phyloP scores from a whole-genome alignment of 2,329 filamentous ascomycete species.

The Talaromyces islandicus region DNA sequence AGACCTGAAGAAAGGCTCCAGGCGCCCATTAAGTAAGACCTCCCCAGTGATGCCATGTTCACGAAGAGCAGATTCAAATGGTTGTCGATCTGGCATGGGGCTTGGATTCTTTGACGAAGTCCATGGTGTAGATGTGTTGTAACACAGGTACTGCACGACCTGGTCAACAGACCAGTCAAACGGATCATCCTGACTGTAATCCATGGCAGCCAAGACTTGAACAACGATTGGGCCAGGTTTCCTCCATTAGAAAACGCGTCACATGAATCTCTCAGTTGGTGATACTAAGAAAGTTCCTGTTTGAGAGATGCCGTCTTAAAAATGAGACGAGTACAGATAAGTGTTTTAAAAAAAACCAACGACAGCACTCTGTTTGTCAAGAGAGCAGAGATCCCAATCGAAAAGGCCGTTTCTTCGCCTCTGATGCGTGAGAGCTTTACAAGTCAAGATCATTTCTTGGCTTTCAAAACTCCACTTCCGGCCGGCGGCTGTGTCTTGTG shows the following conservation, averaged over 20 bases:
- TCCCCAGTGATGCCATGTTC: slow-evolving; percentile 62
- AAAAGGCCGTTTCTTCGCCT: background rate
- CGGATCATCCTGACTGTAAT: slow-evolving; percentile 51
- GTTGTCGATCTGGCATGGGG: slow-evolving; percentile 46
- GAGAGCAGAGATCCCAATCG: background rate
- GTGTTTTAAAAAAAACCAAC: too few species aligned
- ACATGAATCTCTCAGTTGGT: background rate
- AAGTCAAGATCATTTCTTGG: background rate
- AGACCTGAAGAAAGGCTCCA: slow-evolving; percentile 5
- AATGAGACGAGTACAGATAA: too few species aligned
- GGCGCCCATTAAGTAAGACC: slow-evolving; percentile 36
- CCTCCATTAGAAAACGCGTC: background rate
- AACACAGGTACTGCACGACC: slow-evolving; percentile 62
- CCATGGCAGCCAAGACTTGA: slow-evolving; percentile 16
- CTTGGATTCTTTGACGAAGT: slow-evolving; percentile 20
- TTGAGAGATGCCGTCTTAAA: background rate
- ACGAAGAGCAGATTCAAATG: slow-evolving; percentile 51
- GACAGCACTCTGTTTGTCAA: background rate
- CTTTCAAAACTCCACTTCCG: background rate
- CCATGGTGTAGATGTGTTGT: slow-evolving; percentile 42
- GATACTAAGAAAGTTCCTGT: background rate
- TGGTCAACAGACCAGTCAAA: slow-evolving; percentile 65
- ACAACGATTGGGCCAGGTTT: background rate
- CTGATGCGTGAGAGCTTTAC: background rate
- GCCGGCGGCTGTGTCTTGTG: background rate